These are phyloP conservation scores for Talaromyces amestolkiae DNA, from an alignment of 2,329 filamentous ascomycete genomes.

Conservation along the genomic window DNA sequence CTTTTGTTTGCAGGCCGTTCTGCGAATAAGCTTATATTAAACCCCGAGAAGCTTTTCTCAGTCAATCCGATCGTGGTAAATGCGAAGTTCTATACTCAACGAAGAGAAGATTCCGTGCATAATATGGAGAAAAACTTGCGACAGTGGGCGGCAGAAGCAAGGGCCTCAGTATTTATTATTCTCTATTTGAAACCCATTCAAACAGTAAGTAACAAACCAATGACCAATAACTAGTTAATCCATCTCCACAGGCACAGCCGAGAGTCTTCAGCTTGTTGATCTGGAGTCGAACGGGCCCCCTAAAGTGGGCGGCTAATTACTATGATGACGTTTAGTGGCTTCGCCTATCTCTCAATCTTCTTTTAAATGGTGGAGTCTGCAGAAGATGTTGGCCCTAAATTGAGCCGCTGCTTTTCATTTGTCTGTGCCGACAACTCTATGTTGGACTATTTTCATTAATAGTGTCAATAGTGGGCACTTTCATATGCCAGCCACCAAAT, in stretches of 20 bases:
- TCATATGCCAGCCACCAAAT: neutral
- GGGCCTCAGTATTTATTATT: neutral
- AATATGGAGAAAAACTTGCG: too few relatives aligned
- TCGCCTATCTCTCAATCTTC: neutral
- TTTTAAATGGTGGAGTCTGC: neutral
- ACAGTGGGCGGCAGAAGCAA: neutral
- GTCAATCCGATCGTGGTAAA: neutral
- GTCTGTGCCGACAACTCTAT: neutral
- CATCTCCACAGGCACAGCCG: neutral
- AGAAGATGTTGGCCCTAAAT: neutral
- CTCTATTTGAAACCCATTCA: neutral
- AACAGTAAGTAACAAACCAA: neutral
- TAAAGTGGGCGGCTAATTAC: neutral
- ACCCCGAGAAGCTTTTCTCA: neutral
- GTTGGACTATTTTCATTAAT: neutral
- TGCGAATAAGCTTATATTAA: neutral
- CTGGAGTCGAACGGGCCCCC: neutral
- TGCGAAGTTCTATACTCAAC: neutral
- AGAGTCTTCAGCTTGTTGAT: constrained; percentile 2
- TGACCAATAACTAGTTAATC: too few relatives aligned
- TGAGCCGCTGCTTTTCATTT: neutral
- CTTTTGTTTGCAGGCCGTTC: neutral
- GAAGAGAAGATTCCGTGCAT: neutral
- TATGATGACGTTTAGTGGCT: neutral
- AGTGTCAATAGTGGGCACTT: neutral